Evolutionary conservation across 768 basidiomycete genomes (phyloP).

Genomic region (Xanthoconium purpureum): DNA sequence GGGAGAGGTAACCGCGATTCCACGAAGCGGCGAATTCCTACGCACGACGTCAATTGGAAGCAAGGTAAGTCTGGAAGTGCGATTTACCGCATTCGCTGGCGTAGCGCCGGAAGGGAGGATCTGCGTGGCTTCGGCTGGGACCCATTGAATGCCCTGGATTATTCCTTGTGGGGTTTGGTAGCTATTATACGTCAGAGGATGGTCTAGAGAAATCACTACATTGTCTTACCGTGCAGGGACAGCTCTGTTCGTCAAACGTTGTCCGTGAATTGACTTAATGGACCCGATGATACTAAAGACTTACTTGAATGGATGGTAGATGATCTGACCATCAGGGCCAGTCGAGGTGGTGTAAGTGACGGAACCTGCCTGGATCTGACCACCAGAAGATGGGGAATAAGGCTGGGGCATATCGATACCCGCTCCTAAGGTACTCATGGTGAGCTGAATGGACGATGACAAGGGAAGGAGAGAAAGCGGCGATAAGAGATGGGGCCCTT

Average conservation of each 20-base stretch:
- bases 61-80: conserved; percentile 1
- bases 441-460: conserved; percentile 8
- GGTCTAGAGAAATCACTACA: neutral
- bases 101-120: conserved; percentile 58
- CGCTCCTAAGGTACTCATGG: conserved; percentile 19
- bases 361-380: conserved; percentile 60
- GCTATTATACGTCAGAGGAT: conserved; percentile 35
- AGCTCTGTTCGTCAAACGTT: conserved; percentile 46
- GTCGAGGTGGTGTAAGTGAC: conserved; percentile 70
- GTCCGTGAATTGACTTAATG: conserved; percentile 12
- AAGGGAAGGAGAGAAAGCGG: conserved; percentile 12
- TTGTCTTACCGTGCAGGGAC: conserved; percentile 64
- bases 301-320: conserved; percentile 76
- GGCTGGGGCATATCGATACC: conserved; percentile 30
- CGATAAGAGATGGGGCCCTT: conserved; percentile 10
- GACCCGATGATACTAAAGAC: conserved; percentile 20
- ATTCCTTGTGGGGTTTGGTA: conserved; percentile 70
- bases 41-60: conserved; percentile 1
- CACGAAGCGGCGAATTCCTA: conserved; percentile 63
- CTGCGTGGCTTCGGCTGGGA: conserved; percentile 67
- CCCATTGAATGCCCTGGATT: conserved; percentile 60
- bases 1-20: conserved; percentile 42
- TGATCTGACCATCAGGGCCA: conserved; percentile 55
- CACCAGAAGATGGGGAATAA: conserved; percentile 30
- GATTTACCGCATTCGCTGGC: conserved; percentile 53